These are phyloP conservation scores for Hymenoscyphus fructigenus DNA, from an alignment of 2,329 filamentous ascomycete genomes.

Conservation along the genomic window DNA sequence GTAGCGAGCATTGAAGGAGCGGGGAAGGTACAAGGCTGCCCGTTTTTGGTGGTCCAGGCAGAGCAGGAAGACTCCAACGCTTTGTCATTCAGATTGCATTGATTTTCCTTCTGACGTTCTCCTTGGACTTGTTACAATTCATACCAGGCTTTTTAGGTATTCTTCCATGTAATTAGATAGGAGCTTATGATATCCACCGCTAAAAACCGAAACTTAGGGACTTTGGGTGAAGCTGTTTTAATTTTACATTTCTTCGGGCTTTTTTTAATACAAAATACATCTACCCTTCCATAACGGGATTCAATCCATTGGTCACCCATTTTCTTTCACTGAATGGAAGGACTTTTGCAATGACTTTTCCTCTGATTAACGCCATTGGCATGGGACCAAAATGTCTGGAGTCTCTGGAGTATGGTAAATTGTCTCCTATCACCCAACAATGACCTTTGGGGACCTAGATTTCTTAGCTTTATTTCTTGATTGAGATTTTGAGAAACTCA, in stretches of 20 bases:
- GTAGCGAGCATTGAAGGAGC: slow-evolving; percentile 39
- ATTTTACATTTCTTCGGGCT: neutral
- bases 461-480: neutral
- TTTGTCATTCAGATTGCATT: slow-evolving; percentile 22
- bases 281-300: slow-evolving; percentile 30
- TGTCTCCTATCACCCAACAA: slow-evolving; percentile 89
- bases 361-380: slow-evolving; percentile 78
- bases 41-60: neutral
- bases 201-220: slow-evolving; percentile 10
- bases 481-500: slow-evolving; percentile 18
- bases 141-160: slow-evolving; percentile 26
- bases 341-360: slow-evolving; percentile 70
- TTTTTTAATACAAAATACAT: neutral
- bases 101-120: slow-evolving; percentile 30
- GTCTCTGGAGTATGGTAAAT: slow-evolving; percentile 79
- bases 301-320: slow-evolving; percentile 49
- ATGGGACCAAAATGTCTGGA: slow-evolving; percentile 84
- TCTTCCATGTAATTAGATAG: slow-evolving; percentile 40
- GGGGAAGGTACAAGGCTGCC: slow-evolving; percentile 23
- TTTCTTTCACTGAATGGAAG: slow-evolving; percentile 52
- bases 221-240: neutral
- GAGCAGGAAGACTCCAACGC: slow-evolving; percentile 4
- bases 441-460: slow-evolving; percentile 82
- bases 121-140: slow-evolving; percentile 33
- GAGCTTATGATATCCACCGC: slow-evolving; percentile 36